Base-by-base conservation (phyloP, 192 early-diverging fungal species). In the Podila epigama region DNA sequence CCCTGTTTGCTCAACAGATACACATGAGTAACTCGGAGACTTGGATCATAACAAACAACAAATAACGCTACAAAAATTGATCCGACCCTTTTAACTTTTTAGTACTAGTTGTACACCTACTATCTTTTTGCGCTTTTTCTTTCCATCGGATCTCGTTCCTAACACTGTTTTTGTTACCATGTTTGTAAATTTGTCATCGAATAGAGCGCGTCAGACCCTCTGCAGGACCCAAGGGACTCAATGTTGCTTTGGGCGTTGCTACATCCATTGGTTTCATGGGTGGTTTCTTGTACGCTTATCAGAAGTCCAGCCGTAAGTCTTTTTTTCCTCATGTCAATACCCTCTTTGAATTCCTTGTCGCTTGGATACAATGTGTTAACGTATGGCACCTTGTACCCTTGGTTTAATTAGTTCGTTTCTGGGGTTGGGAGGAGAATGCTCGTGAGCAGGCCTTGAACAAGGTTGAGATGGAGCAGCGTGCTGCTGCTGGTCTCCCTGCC, bases 391-490 rank as follows among this genome's bases (percentile, higher is more conserved):
- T 58, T 44, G 36, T 58, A 16, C 68, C 52, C 52, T 63, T 41
- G n/a, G 66, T 51, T 11, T 58, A 50, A 55, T 36, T 71, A 93
- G 91, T 91, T 44, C 89, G 96, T 69, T 98, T 98, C 86, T 96
- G 91, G 91, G 97, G 97, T 32, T 91, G 91, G 84, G 81, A 78
- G 27, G 97, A 98, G 80, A 98, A 98, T 80, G 80, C 79, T 41
- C 82, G 86, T 41, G 97, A 98, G 81, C 89, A 88, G 34, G 85
- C 81, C 57, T 89, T 79, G 82, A 88, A 92, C 81, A 81, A 80
- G 27, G 67, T 63, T 25, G 92, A 94, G 82, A 88, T 91, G 81
- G 62, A 56, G 27, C 82, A 86, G 42, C 81, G 86, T 20, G 75
- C 87, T 66, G 86, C 84, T 44, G 81, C 87, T 68, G 92, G 92